These are phyloP conservation scores for Peronospora destructor DNA, from an alignment of 352 stramenopile genomes.

Conservation along the genomic window DNA sequence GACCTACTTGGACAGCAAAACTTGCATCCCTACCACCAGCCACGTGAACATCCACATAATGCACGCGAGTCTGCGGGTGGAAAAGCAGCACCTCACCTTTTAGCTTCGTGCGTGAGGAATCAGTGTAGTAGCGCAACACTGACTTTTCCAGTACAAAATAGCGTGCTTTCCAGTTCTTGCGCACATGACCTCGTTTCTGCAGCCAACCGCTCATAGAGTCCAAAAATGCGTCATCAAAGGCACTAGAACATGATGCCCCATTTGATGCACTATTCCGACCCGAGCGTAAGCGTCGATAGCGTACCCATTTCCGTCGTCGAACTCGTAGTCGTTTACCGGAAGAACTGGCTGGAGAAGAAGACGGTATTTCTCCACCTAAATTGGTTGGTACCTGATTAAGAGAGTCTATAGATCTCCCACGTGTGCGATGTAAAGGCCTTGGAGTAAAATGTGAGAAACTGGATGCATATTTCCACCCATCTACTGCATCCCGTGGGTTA, in stretches of 20 bases:
- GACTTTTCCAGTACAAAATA: constrained; percentile 73
- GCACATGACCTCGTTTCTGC: constrained; percentile 55
- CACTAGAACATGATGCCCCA: constrained; percentile 15
- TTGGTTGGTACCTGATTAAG: constrained; percentile 11
- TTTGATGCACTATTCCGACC: constrained; percentile 1
- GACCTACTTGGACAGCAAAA: constrained; percentile 56
- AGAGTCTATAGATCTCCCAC: constrained; percentile 22
- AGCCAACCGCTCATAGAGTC: constrained; percentile 72
- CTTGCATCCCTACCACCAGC: constrained; percentile 42
- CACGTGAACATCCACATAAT: constrained; percentile 65
- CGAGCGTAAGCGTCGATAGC: constrained; percentile 39
- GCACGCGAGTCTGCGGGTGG: constrained; percentile 53
- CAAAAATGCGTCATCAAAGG: constrained; percentile 64
- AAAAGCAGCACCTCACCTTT: constrained; percentile 77
- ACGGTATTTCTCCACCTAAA: constrained; percentile 10
- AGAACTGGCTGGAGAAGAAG: constrained; percentile 19
- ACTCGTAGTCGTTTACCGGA: constrained; percentile 43
- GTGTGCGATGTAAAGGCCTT: constrained; percentile 17
- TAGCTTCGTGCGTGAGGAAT: constrained; percentile 42
- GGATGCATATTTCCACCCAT: constrained; percentile 62
- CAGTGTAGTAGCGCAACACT: constrained; percentile 58
- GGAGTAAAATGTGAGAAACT: constrained; percentile 53
- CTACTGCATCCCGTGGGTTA: constrained; percentile 20
- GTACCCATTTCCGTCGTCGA: constrained; percentile 60
- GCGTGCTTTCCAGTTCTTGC: constrained; percentile 73